A percentile compares a stretch with the other conserved stretches of the same genome.
These are phyloP conservation scores for Aspergillus brasiliensis DNA, from an alignment of 2,329 filamentous ascomycete genomes.

Conservation along the genomic window DNA sequence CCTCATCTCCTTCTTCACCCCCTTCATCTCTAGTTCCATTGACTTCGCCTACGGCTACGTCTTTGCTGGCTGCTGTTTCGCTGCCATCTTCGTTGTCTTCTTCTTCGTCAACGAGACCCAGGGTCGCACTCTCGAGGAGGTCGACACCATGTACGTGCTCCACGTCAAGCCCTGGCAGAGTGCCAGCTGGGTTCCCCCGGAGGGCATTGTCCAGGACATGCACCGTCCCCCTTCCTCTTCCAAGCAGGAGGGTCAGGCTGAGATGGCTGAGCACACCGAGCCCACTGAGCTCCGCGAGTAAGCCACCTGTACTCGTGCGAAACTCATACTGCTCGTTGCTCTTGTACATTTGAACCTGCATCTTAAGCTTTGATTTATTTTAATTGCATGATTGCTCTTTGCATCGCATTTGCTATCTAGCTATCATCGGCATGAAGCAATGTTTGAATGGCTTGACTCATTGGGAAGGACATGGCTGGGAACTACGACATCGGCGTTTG, in stretches of 20 bases:
- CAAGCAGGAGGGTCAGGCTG: conserved; percentile 12
- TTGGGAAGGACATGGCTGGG: background rate
- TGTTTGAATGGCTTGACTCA: conserved; percentile 1
- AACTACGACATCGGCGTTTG: conserved; percentile 4
- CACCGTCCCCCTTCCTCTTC: conserved; percentile 20
- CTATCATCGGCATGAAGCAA: background rate
- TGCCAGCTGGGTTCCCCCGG: conserved; percentile 49
- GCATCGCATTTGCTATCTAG: background rate
- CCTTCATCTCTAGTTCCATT: conserved; percentile 73
- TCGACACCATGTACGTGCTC: conserved; percentile 76
- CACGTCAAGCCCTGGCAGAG: conserved; percentile 66
- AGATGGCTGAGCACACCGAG: conserved; percentile 23
- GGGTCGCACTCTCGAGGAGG: conserved; percentile 73
- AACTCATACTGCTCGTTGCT: background rate
- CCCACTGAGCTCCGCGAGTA: conserved; percentile 25
- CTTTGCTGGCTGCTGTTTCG: conserved; percentile 72
- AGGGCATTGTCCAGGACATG: conserved; percentile 32
- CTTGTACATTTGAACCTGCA: conserved; percentile 5
- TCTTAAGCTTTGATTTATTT: conserved; percentile 5
- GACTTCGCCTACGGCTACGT: conserved; percentile 77
- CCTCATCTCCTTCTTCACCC: conserved; percentile 75
- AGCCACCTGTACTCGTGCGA: background rate
- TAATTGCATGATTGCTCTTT: conserved; percentile 3
- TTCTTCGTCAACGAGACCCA: conserved; percentile 77
- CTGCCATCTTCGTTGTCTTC: conserved; percentile 67